Evolutionary conservation across 179 eudicot species (phyloP).

Genomic region (Spinacia oleracea): DNA sequence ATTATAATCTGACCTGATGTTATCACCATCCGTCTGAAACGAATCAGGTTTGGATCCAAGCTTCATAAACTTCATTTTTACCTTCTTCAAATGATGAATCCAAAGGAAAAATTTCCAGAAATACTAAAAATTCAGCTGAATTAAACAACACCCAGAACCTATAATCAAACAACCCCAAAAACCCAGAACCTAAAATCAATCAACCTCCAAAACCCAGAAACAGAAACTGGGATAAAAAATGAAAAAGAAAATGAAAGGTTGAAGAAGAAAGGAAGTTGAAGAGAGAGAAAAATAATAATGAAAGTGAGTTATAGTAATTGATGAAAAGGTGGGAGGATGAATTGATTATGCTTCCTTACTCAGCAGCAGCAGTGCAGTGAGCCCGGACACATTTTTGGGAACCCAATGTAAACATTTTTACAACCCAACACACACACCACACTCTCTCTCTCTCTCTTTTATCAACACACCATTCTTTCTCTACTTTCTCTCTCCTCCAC

Average conservation of each 20-base stretch:
- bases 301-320: not conserved
- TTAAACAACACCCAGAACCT: slow-evolving; percentile 20
- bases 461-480: slow-evolving; percentile 7
- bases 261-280: not conserved
- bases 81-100: slow-evolving; percentile 4
- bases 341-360: slow-evolving; percentile 38
- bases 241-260: not conserved
- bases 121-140: slow-evolving; percentile 12
- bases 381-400: slow-evolving; percentile 37
- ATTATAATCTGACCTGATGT: slow-evolving; percentile 37
- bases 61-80: slow-evolving; percentile 57
- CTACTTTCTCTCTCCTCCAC: slow-evolving; percentile 12
- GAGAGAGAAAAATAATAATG: not conserved
- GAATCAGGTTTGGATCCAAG: slow-evolving; percentile 61
- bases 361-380: slow-evolving; percentile 46
- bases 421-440: too few species aligned
- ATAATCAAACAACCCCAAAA: slow-evolving; percentile 17
- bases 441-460: slow-evolving; percentile 20
- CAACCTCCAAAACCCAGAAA: slow-evolving; percentile 21
- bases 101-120: not conserved
- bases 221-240: not conserved
- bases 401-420: slow-evolving; percentile 40
- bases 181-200: slow-evolving; percentile 20
- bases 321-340: not conserved
- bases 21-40: slow-evolving; percentile 54